These are phyloP conservation scores for Phytophthora ohioensis DNA, from an alignment of 352 stramenopile genomes.

Conservation along the genomic window DNA sequence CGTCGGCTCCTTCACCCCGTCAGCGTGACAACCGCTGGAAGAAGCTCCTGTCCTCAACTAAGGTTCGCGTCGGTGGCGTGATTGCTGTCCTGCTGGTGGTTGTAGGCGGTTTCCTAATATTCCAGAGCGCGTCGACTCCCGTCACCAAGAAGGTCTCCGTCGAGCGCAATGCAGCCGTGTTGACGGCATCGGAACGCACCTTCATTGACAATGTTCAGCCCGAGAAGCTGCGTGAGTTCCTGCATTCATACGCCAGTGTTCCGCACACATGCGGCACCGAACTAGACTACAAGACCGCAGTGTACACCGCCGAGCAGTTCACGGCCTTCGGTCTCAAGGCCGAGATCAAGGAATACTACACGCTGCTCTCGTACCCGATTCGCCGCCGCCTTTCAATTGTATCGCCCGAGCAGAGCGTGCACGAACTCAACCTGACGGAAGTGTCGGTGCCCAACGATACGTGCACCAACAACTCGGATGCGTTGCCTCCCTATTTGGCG, in stretches of 20 bases:
- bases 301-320: slow-evolving; percentile 46
- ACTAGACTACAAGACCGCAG: slow-evolving; percentile 34
- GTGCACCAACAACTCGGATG: slow-evolving; percentile 61
- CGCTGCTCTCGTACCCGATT: slow-evolving; percentile 68
- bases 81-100: slow-evolving; percentile 26
- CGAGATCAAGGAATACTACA: slow-evolving; percentile 70
- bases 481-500: slow-evolving; percentile 60
- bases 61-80: slow-evolving; percentile 20
- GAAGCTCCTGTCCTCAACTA: slow-evolving; percentile 25
- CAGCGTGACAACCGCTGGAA: slow-evolving; percentile 19
- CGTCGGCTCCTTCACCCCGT: slow-evolving; percentile 4
- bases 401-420: slow-evolving; percentile 29
- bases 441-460: slow-evolving; percentile 64
- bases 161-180: slow-evolving; percentile 17
- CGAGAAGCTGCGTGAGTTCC: slow-evolving; percentile 34
- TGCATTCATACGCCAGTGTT: slow-evolving; percentile 40
- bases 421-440: slow-evolving; percentile 65
- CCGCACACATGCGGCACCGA: slow-evolving; percentile 47
- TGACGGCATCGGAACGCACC: slow-evolving; percentile 21
- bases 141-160: slow-evolving; percentile 11
- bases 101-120: slow-evolving; percentile 32
- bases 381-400: slow-evolving; percentile 52
- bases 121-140: slow-evolving; percentile 27
- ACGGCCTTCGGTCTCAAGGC: slow-evolving; percentile 58
- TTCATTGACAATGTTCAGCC: slow-evolving; percentile 36